Base-by-base conservation (phyloP, 805 yeast genomes). In the Millerozyma miso region DNA sequence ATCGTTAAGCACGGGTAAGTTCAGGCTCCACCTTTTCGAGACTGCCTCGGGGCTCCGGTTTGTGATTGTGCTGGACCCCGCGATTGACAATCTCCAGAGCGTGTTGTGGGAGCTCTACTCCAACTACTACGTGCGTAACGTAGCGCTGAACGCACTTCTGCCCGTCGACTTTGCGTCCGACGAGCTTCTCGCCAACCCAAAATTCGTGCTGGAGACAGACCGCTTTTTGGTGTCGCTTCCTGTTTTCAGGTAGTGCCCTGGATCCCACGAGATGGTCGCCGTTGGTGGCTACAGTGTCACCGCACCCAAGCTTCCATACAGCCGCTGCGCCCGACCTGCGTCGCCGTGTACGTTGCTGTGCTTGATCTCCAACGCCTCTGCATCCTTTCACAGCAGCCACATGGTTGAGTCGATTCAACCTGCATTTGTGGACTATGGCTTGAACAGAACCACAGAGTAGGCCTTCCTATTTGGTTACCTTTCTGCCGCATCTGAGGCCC, bases 41-140 rank as follows among this genome's bases (percentile, higher is more conserved):
- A 80, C 95, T 1, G 79, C 88, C 4, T 77, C 93, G 1, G 89
- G 88, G 31, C 64, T 90, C 44, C 81, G 87, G 60, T 80, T 91
- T 53, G 81, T 86, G 29, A 58, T 90, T 18, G 62, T 89, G 20
- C 81, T 91, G 6, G 96, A 88, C 60, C 74, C 78, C 26, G 54
- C 53, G 1, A 70, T 77, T 8, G 83, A 80, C 40, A 75, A 79
- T 50, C 55, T 85, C 42, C 81, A 79, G 52, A 58, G 59, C 8
- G 77, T 73, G 6, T 63, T 87, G 42, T 73, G 73, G 53, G 79
- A 76, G 44, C 71, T 87, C 19, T 86, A 85, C 62, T 65, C 77
- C 8, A 69, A 73, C 17, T 63, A 80, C 26, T 87, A 79, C 57
- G 68, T 84, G 35, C 77, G 76, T 39, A 70, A 71, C 44, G 80